These are phyloP conservation scores for Candida boidinii DNA, from an alignment of 805 yeast species.

Conservation along the genomic window DNA sequence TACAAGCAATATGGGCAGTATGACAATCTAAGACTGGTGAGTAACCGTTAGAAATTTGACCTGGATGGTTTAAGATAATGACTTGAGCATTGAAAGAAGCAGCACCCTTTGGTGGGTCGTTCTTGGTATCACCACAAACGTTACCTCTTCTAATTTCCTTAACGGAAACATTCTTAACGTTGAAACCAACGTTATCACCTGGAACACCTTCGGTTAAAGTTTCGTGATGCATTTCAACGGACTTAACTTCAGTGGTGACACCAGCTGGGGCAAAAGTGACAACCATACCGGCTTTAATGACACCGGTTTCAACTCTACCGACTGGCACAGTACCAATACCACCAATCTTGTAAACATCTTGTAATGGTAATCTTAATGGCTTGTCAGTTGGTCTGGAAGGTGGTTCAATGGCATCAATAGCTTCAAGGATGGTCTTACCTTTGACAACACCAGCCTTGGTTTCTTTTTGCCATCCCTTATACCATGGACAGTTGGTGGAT, in stretches of 20 bases:
- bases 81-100: constrained; percentile 77
- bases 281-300: constrained; percentile 86
- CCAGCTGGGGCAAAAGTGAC: constrained; percentile 87
- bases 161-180: constrained; percentile 84
- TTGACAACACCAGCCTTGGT: constrained; percentile 60
- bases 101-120: constrained; percentile 78
- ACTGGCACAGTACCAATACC: constrained; percentile 90
- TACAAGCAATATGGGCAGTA: constrained; percentile 91
- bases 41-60: constrained; percentile 88
- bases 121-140: constrained; percentile 86
- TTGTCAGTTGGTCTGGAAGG: constrained; percentile 76
- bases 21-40: constrained; percentile 88
- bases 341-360: constrained; percentile 91
- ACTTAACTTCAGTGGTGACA: constrained; percentile 84
- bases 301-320: constrained; percentile 92
- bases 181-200: constrained; percentile 90
- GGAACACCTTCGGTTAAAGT: constrained; percentile 72
- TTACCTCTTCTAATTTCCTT: constrained; percentile 90
- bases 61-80: constrained; percentile 84
- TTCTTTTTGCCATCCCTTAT: constrained; percentile 81
- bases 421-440: constrained; percentile 81
- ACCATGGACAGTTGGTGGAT: constrained; percentile 78
- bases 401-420: constrained; percentile 77
- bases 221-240: constrained; percentile 86
- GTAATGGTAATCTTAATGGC: constrained; percentile 85